Evolutionary conservation across 371 early-diverging fungal species (phyloP), one percentile per base, ranked within the genome.

Genomic region (Mortierella sp.): DNA sequence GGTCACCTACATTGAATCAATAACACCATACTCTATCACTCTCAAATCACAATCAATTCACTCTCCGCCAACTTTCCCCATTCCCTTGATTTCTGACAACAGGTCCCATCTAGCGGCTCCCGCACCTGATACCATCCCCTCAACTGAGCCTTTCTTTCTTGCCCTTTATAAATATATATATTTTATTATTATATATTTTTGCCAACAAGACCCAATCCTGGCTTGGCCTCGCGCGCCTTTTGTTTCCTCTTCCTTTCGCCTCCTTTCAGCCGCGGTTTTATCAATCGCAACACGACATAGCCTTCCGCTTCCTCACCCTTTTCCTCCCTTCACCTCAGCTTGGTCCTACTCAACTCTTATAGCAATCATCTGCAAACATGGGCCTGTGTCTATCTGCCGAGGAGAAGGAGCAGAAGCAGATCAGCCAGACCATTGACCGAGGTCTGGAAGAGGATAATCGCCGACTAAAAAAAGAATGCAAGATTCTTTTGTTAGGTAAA

Each of bases 401-500:
- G 83, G 91, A 90, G 76, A 82, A 85, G 75, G 87, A 86, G 61
- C 85, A 85, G 68, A 84, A 83, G 66, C 70, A 85, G 61, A 84
- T 86, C 45, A 90, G 90, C 59, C 83, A 86, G 54, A 81, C 76
- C 56, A 93, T 93, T 59, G 93, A 93, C 69, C 83, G 86, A 13
- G 83, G 87, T 62, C 75, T 93, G 54, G 88, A 89, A 66, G 84
- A 89, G 43, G 93, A 93, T 68, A 85, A 75, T 42, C 66, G 76
- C 54, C 78, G 80, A 31, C 77, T 87, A 23, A 86, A 88, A 72
- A 86, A 85, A 69, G 93, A 94, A 74, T 92, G 88, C 85, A 93
- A 93, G 76, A 91, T 94, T 35, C 83, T 93, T 40, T 72, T 94
- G 19, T 68, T 93, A 77, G 94, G 93, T 90, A 88, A 70, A 28